A percentile compares a stretch with the other conserved stretches of the same genome.
Conservation (phyloP, 352 stramenopile species). For the Globisporangium nagaii region DNA sequence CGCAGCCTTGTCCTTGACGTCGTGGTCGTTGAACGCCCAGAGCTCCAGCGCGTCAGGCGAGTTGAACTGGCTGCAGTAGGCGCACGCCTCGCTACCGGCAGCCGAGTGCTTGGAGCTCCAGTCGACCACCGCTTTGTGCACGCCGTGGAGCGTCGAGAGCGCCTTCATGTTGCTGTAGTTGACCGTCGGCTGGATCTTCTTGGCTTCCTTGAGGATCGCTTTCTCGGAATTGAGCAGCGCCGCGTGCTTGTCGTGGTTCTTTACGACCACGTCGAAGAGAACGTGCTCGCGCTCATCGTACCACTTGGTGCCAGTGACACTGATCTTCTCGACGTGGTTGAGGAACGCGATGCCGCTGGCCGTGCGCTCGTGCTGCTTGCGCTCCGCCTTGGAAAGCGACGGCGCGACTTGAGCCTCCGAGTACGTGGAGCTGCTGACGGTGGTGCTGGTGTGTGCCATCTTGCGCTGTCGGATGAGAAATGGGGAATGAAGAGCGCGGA, state of each 20-base stretch:
- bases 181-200: background rate
- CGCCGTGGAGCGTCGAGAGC: background rate
- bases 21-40: background rate
- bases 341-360: background rate
- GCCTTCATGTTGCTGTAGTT: background rate
- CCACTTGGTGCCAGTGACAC: background rate
- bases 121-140: background rate
- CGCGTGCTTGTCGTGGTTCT: background rate
- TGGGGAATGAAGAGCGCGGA: background rate
- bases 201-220: background rate
- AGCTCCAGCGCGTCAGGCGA: background rate
- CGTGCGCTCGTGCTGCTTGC: background rate
- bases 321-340: background rate
- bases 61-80: constrained; percentile 4
- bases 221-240: background rate
- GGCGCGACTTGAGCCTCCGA: too few species aligned
- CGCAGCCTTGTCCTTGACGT: background rate
- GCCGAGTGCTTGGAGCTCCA: background rate
- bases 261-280: background rate
- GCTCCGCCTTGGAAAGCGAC: background rate
- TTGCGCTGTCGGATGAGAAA: background rate
- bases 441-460: background rate
- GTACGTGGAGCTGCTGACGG: background rate
- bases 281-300: background rate
- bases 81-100: background rate